A percentile compares a stretch with the other conserved stretches of the same genome.
Evolutionary conservation across 2,329 filamentous ascomycete genomes (phyloP).

Genomic region (Phaeosphaeriaceae sp.): DNA sequence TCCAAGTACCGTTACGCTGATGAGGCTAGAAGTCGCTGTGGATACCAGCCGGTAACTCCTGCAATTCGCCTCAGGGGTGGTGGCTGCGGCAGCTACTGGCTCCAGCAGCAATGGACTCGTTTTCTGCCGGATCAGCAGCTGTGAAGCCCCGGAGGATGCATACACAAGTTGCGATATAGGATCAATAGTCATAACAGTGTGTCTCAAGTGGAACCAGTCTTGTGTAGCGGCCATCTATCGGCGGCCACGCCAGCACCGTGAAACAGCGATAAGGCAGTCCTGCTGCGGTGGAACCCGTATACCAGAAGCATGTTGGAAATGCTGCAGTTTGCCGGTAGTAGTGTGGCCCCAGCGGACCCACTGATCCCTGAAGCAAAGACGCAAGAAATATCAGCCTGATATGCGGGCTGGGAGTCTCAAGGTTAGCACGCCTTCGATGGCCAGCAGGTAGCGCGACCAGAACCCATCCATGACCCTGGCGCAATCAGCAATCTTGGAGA

Average conservation of each 20-base stretch:
- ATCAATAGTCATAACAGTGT: conserved; percentile 32
- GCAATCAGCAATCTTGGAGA: conserved; percentile 21
- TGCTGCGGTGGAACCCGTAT: conserved; percentile 29
- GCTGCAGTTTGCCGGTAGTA: conserved; percentile 34
- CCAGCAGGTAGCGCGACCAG: conserved; percentile 19
- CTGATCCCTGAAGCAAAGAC: conserved; percentile 29
- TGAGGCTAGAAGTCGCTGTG: conserved; percentile 44
- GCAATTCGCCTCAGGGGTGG: conserved; percentile 17
- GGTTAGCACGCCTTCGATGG: conserved; percentile 28
- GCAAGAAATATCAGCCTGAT: conserved; percentile 44
- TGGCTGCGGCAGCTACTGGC: conserved; percentile 19
- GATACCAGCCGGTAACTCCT: conserved; percentile 29
- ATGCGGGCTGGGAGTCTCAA: conserved; percentile 34
- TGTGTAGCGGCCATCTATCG: conserved; percentile 36
- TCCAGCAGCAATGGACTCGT: conserved; percentile 29
- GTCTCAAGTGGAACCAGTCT: conserved; percentile 24
- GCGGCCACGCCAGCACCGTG: conserved; percentile 34
- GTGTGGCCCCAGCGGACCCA: conserved; percentile 26
- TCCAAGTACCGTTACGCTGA: conserved; percentile 45
- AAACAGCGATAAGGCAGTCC: conserved; percentile 49
- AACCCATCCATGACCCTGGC: conserved; percentile 20
- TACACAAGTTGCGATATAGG: conserved; percentile 23
- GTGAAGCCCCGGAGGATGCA: conserved; percentile 32
- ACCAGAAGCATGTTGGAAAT: conserved; percentile 22
- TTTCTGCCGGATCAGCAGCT: conserved; percentile 43